Conservation (phyloP, 2,329 filamentous ascomycete genomes). For the Fusarium sororula region DNA sequence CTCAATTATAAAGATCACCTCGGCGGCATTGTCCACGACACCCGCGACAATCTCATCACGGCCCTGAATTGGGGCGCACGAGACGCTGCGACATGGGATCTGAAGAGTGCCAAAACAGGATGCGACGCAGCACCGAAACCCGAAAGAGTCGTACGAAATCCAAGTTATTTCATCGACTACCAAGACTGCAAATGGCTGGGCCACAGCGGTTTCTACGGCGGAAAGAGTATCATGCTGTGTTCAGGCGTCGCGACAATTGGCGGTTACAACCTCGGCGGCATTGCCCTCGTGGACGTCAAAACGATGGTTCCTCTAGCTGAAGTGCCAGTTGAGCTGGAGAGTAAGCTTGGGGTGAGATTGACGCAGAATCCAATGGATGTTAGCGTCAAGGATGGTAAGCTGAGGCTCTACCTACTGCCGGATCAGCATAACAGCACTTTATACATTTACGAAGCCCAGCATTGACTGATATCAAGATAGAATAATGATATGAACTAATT, state of each 20-base stretch:
- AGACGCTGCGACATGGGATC: conserved; percentile 51
- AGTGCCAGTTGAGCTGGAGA: conserved; percentile 55
- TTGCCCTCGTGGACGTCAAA: conserved; percentile 57
- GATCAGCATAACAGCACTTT: conserved; percentile 57
- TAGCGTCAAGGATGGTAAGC: conserved; percentile 52
- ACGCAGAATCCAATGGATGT: conserved; percentile 61
- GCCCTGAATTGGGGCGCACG: conserved; percentile 59
- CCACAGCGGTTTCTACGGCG: conserved; percentile 47
- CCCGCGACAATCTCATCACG: conserved; percentile 45
- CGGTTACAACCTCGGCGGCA: conserved; percentile 52
- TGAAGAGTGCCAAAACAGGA: conserved; percentile 27
- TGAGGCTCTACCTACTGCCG: conserved; percentile 58
- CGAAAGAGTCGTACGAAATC: conserved; percentile 45
- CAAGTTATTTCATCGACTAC: conserved; percentile 58
- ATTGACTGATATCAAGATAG: background rate
- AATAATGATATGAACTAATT: background rate
- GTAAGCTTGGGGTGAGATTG: conserved; percentile 50
- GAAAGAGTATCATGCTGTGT: conserved; percentile 57
- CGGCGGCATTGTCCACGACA: conserved; percentile 58
- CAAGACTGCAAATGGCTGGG: conserved; percentile 63
- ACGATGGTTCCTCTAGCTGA: conserved; percentile 57
- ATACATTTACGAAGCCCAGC: conserved; percentile 57
- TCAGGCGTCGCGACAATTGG: conserved; percentile 54
- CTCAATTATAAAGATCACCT: conserved; percentile 54
- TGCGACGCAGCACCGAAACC: conserved; percentile 33